A percentile compares a stretch with the other conserved stretches of the same genome.
phyloP scores from a whole-genome alignment of 2,329 filamentous ascomycete genomes.

The Xylaria sp. region DNA sequence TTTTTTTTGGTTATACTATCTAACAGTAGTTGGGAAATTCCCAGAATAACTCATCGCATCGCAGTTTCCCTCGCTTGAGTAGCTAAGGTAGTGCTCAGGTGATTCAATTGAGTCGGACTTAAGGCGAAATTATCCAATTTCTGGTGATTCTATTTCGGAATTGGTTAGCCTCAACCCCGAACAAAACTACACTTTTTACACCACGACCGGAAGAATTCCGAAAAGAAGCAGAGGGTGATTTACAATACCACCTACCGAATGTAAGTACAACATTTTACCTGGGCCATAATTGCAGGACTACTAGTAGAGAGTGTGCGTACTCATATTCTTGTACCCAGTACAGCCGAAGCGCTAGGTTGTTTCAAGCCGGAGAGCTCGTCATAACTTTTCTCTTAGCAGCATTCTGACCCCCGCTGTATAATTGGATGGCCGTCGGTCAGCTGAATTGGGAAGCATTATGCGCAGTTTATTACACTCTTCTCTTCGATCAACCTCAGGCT shows the following conservation, averaged over 20 bases:
- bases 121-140: slow-evolving; percentile 3
- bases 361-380: slow-evolving; percentile 21
- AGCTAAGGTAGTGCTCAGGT: background rate
- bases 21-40: background rate
- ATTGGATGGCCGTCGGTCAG: slow-evolving; percentile 36
- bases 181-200: background rate
- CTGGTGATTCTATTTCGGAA: slow-evolving; percentile 24
- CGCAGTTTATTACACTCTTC: background rate
- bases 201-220: slow-evolving; percentile 27
- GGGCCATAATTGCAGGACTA: too few relatives aligned
- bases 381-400: slow-evolving; percentile 3
- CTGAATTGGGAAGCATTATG: slow-evolving; percentile 37
- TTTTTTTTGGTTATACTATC: too few relatives aligned
- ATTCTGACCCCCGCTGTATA: slow-evolving; percentile 12
- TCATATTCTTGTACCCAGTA: background rate
- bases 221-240: background rate
- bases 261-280: background rate
- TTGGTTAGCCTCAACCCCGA: slow-evolving; percentile 22
- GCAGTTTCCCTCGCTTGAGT: background rate
- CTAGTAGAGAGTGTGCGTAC: background rate
- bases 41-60: too few relatives aligned
- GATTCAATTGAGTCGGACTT: slow-evolving; percentile 10
- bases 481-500: too few relatives aligned
- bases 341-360: slow-evolving; percentile 22
- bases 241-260: background rate